These are phyloP conservation scores for Verticillium tricorpus DNA, from an alignment of 2,329 filamentous ascomycete genomes.

Conservation along the genomic window DNA sequence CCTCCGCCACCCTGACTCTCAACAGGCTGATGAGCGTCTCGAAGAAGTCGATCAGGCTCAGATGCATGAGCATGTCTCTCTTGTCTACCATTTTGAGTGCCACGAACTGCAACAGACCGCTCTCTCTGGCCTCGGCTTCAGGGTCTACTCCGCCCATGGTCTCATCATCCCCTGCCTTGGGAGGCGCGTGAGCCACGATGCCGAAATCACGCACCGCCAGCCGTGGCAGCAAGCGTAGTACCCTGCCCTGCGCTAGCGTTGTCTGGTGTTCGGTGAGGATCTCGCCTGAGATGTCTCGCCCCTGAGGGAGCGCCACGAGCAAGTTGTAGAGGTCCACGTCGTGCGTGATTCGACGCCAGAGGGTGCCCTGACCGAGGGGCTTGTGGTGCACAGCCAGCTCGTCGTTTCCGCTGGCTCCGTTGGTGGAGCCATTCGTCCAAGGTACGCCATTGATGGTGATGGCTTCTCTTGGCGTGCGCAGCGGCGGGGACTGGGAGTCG, in stretches of 20 bases:
- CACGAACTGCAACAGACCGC: conserved; percentile 46
- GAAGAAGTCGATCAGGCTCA: conserved; percentile 49
- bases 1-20: conserved; percentile 18
- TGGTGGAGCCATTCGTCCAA: conserved; percentile 1
- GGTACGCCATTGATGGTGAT: conserved; percentile 4
- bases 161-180: conserved; percentile 10
- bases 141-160: not conserved
- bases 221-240: conserved; percentile 47
- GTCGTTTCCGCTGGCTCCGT: conserved; percentile 25
- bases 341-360: conserved; percentile 51
- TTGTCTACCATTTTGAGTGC: conserved; percentile 47
- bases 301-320: conserved; percentile 34
- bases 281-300: conserved; percentile 19
- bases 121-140: conserved; percentile 22
- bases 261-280: conserved; percentile 29
- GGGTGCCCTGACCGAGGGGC: conserved; percentile 30
- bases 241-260: conserved; percentile 47
- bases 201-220: conserved; percentile 42
- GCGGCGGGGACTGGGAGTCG: conserved; percentile 39
- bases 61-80: conserved; percentile 44
- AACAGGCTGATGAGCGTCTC: conserved; percentile 45
- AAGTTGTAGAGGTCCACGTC: conserved; percentile 38
- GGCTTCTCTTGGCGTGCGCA: conserved; percentile 6
- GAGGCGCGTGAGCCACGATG: conserved; percentile 31
- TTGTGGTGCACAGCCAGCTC: conserved; percentile 26